Evolutionary conservation across 1,284 basidiomycete species (phyloP).

Genomic region (Apiotrichum siamense): DNA sequence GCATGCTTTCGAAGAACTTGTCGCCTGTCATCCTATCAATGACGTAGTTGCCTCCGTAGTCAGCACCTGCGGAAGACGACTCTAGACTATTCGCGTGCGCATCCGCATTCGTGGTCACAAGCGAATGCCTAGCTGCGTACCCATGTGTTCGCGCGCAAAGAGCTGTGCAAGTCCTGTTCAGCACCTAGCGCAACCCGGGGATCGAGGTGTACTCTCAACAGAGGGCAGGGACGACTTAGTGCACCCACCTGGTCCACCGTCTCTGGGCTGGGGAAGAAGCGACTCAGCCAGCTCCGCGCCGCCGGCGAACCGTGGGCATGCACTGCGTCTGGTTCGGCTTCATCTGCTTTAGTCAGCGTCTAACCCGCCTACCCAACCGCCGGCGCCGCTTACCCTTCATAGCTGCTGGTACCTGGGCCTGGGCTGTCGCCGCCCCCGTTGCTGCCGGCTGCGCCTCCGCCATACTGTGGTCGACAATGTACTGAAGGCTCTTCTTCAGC

Average conservation of each 20-base stretch:
- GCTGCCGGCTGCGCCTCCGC: not conserved
- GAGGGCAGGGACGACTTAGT: not conserved
- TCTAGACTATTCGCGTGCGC: not conserved
- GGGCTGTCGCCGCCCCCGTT: not conserved
- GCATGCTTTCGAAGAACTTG: constrained; percentile 72
- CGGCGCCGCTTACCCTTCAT: no score
- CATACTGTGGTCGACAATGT: constrained; percentile 26
- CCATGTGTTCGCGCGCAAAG: constrained; percentile 43
- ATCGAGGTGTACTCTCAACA: not conserved
- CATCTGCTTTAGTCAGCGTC: no score
- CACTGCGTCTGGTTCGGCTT: constrained; percentile 28
- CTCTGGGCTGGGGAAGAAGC: constrained; percentile 37
- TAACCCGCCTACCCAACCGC: no score
- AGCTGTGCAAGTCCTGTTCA: constrained; percentile 34
- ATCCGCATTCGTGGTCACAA: no score
- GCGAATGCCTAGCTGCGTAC: constrained; percentile 25
- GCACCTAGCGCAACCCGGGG: no score
- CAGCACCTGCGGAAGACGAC: not conserved
- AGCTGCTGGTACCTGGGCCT: no score
- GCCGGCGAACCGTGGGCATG: constrained; percentile 24
- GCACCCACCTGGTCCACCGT: constrained; percentile 35
- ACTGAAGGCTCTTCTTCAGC: constrained; percentile 30
- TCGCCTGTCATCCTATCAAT: constrained; percentile 57
- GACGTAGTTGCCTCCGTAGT: constrained; percentile 58
- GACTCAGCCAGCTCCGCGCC: constrained; percentile 31